Evolutionary conservation across 257 asterid genomes (phyloP), one percentile per base, ranked within the genome.

Genomic region (Solanum boliviense): DNA sequence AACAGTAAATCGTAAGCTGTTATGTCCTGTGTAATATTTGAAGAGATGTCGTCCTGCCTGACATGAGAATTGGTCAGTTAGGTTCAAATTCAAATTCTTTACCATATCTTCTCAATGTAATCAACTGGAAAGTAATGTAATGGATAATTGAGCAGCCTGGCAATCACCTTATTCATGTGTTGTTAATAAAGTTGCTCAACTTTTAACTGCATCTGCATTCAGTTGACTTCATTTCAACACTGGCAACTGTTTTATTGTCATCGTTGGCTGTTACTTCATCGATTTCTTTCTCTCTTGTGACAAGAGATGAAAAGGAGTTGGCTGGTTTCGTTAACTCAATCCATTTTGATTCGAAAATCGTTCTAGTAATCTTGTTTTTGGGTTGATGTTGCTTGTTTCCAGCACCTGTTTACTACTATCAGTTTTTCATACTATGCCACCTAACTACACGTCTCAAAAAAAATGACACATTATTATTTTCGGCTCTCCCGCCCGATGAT

Each of bases 31-130:
- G 10, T 56, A 52, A 52, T 21, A 88, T 86, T 88, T 83, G 87
- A 76, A 85, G 36, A 39, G 90, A 20, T 13, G 71, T 74, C 25
- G 70, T 89, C 89, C 90, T 86, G 92, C 85, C 82, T 86, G 92
- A 52, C 79, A 21, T 46, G 84, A 73, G 85, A 29, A 15, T 73
- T 68, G 48, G 72, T 89, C 90, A 88, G 82, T 86, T 78, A 32
- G 44, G 15, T n/a, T 56, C 71, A 62, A 58, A 21, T 21, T 58
- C 12, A 1, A 20, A 10, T 62, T 62, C 32, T 62, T n/a, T 62
- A n/a, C 32, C 71, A 89, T 90, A 79, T 75, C 85, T 89, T 84
- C 86, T 87, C 81, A 46, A 86, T 88, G 86, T 79, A 5, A 91
- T 34, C 2, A 44, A 87, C 76, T 84, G 65, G 74, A 12, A 67